A percentile compares a stretch with the other conserved stretches of the same genome.
phyloP scores from a whole-genome alignment of 306 rosid species.

The Glycyrrhiza uralensis region DNA sequence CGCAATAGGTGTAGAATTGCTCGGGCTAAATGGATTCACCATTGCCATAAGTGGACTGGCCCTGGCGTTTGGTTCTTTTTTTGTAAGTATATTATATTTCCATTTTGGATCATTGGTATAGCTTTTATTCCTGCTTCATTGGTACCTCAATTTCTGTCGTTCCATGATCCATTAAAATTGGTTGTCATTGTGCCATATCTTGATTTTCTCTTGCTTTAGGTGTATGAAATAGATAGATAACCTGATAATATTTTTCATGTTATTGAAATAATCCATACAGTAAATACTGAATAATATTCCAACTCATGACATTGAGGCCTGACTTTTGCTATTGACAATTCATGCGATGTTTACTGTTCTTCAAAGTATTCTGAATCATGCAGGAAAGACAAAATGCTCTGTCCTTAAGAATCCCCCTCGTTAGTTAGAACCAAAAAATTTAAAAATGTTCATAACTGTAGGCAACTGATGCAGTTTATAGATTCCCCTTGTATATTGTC shows the following conservation, averaged over 20 bases:
- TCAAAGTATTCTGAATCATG: not conserved
- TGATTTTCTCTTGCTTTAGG: not conserved
- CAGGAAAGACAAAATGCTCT: not conserved
- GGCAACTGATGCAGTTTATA: not conserved
- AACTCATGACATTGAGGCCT: not conserved
- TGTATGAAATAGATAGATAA: not conserved
- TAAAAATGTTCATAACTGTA: not conserved
- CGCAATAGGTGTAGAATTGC: conserved; percentile 67
- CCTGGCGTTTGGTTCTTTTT: conserved; percentile 61
- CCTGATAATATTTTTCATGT: not conserved
- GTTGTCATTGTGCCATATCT: not conserved
- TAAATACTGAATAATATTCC: not conserved
- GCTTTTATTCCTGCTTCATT: not conserved
- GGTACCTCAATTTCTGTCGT: not conserved
- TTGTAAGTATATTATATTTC: conserved; percentile 53
- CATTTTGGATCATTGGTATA: not conserved
- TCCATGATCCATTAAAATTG: not conserved
- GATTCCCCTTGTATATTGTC: not conserved
- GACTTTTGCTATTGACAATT: not conserved
- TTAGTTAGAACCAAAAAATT: not conserved
- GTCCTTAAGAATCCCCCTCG: not conserved
- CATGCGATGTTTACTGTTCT: not conserved
- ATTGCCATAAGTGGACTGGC: conserved; percentile 38
- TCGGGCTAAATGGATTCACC: conserved; percentile 54
- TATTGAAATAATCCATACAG: not conserved